These are phyloP conservation scores for Paecilomyces variotii DNA, from an alignment of 2,329 filamentous ascomycete species.

Conservation along the genomic window DNA sequence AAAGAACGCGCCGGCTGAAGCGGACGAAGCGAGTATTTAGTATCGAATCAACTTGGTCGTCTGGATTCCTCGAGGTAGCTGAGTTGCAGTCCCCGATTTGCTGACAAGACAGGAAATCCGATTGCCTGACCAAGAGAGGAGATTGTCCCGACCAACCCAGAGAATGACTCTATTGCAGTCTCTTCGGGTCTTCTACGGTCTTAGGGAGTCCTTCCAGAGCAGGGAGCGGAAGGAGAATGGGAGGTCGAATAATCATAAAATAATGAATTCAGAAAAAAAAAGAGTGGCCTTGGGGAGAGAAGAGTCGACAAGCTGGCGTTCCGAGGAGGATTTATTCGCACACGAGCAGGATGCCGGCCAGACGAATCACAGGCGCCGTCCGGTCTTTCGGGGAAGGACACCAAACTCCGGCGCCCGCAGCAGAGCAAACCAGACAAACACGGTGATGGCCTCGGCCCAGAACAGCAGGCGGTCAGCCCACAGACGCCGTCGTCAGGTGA, in stretches of 20 bases:
- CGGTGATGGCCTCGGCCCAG: not conserved
- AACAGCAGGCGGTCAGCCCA: not conserved
- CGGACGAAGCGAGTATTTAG: slow-evolving; percentile 1
- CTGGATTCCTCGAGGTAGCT: not conserved
- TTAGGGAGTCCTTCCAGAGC: not conserved
- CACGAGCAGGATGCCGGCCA: not conserved
- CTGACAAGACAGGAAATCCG: not conserved
- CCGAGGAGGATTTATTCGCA: not conserved
- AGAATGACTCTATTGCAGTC: not conserved
- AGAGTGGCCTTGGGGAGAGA: not conserved
- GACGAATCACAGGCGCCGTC: not conserved
- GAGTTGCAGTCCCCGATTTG: not conserved
- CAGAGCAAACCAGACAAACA: not conserved
- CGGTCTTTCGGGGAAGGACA: not conserved
- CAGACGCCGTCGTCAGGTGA: not conserved
- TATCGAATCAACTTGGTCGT: not conserved
- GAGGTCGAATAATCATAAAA: not conserved
- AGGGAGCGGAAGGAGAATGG: not conserved
- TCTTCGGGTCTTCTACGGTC: not conserved
- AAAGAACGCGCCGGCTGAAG: slow-evolving; percentile 64
- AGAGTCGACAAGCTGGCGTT: not conserved
- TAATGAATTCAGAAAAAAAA: not conserved
- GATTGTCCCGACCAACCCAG: not conserved
- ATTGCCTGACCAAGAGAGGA: slow-evolving; percentile 2
- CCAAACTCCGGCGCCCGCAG: not conserved